These are phyloP conservation scores for Alternaria dauci DNA, from an alignment of 2,329 filamentous ascomycete species.

Conservation along the genomic window DNA sequence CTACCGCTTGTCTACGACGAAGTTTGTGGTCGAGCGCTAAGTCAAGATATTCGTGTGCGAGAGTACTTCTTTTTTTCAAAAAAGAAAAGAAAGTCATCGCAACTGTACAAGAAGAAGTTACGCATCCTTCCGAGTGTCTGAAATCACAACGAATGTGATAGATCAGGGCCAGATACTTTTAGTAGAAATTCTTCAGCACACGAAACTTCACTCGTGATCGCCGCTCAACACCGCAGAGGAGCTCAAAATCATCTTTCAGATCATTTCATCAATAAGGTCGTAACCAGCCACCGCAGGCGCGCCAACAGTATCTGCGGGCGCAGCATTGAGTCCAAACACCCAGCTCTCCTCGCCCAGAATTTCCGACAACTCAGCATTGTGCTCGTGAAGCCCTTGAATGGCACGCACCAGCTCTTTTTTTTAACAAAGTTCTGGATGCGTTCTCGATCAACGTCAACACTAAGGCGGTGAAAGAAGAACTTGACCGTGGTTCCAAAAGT, in stretches of 20 bases:
- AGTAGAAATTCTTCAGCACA: background rate
- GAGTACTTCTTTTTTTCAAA: no score
- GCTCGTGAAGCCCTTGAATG: background rate
- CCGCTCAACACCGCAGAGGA: no score
- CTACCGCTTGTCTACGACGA: no score
- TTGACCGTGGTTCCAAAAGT: background rate
- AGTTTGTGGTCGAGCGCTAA: no score
- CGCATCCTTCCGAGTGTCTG: background rate
- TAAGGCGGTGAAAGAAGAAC: slow-evolving; percentile 12
- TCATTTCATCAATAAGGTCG: background rate
- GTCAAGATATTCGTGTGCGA: no score
- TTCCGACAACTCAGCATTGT: slow-evolving; percentile 5
- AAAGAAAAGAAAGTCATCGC: no score
- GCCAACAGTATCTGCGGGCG: background rate
- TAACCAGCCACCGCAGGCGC: background rate
- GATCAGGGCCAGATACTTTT: background rate
- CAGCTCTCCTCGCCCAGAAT: slow-evolving; percentile 14
- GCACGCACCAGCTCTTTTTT: slow-evolving; percentile 3
- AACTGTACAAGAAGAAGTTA: no score
- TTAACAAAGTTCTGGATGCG: slow-evolving; percentile 4
- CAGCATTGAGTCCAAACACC: background rate
- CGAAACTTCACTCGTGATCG: background rate
- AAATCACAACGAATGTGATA: no score
- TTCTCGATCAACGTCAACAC: background rate
- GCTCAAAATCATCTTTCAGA: background rate